Percentiles rank a stretch among this genome's conserved stretches.
Conservation (phyloP, 139 green algal genomes). For the Coelastrella sp. region DNA sequence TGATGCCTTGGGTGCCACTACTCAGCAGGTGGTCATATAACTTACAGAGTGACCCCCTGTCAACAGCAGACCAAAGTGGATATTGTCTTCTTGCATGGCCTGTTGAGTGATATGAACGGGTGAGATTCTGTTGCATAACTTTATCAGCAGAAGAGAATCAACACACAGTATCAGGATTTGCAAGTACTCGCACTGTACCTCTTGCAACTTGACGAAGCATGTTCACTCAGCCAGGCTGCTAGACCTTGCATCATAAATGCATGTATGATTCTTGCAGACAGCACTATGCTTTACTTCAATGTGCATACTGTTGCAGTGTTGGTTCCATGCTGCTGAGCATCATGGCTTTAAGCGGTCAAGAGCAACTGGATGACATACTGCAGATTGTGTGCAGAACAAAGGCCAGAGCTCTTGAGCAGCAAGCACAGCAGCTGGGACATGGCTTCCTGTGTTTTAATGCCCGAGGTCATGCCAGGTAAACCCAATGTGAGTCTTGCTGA, state of each 20-base stretch:
- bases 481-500: background rate
- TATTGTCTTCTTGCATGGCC: conserved; percentile 36
- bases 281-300: too few species aligned
- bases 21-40: background rate
- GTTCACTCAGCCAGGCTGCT: too few species aligned
- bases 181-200: too few species aligned
- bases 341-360: too few species aligned
- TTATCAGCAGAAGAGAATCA: background rate
- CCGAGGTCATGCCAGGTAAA: conserved; percentile 29
- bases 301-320: too few species aligned
- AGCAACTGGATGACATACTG: background rate
- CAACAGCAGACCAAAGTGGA: background rate
- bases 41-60: background rate
- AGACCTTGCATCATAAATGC: too few species aligned
- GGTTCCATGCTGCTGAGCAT: too few species aligned
- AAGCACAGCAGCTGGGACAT: background rate
- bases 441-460: conserved; percentile 18
- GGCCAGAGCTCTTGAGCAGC: conserved; percentile 11
- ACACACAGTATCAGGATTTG: background rate
- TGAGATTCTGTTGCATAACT: background rate
- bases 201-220: too few species aligned
- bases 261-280: too few species aligned
- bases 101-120: conserved; percentile 20
- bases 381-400: conserved; percentile 30
- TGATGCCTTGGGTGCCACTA: background rate